Evolutionary conservation across 192 early-diverging fungal genomes (phyloP), one percentile per base, ranked within the genome.

Genomic region (Lobulomyces angularis): DNA sequence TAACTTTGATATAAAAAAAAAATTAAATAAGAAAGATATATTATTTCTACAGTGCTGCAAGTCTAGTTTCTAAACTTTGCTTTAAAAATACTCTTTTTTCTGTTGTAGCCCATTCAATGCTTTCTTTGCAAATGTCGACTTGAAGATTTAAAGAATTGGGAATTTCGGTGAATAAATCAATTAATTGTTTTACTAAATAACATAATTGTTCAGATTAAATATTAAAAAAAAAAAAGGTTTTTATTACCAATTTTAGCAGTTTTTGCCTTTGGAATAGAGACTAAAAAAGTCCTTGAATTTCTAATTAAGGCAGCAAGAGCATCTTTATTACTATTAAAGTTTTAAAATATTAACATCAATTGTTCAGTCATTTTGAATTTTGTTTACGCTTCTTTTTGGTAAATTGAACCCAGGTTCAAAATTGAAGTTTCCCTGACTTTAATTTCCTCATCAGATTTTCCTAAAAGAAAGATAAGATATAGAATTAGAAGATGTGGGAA

Each of bases 1-100:
- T 86, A 80, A 17, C 73, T 69, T 30, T 11, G 29, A 4, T 14
- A 36, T 5, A 58, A 51, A 37, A 3, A 9, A 53, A 12, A 20
- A 53, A 34, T 36, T 12, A 19, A 50, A 8, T 14, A 5, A 17
- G 19, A 56, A 59, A 28, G 6, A 5, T 22, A 29, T 55, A 22
- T 18, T 8, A 48, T 55, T 27, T n/a, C n/a, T 65, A 95, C 52
- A 97, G 63, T 16, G 87, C 74, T 19, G 81, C 81, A 20, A 97
- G 68, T 23, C 89, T 82, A 9, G 91, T 97, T 56, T 99, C 90
- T 50, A 99, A 64, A 8, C 83, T 75, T 59, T 99, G 95, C 47
- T 84, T 84, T 65, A 99, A 65, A 58, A 91, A 95, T 36, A 93
- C 80, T 34, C 91, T 81, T 59, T 97, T 97, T 53, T 95, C 88